These are phyloP conservation scores for Actinomortierella wolfii DNA, from an alignment of 371 early-diverging fungal species.

Conservation along the genomic window DNA sequence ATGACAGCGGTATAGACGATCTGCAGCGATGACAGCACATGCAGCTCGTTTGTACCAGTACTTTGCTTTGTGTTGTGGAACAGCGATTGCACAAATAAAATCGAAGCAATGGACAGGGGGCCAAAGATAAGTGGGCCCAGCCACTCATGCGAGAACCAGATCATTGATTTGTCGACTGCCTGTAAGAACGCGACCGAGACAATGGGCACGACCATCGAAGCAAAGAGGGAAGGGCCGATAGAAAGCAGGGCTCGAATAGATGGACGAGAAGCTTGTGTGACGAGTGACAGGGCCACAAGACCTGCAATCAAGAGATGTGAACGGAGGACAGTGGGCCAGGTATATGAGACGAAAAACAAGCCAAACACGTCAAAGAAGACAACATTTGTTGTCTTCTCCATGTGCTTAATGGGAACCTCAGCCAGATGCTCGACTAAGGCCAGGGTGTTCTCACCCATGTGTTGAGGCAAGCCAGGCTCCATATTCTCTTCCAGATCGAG, in stretches of 20 bases:
- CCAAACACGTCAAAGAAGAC: conserved; percentile 74
- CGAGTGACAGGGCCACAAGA: conserved; percentile 13
- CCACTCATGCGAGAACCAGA: conserved; percentile 71
- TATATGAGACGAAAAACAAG: conserved; percentile 63
- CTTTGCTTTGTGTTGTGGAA: conserved; percentile 38
- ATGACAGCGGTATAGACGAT: conserved; percentile 20
- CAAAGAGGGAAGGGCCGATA: conserved; percentile 51
- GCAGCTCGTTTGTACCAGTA: conserved; percentile 31
- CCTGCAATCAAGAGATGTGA: conserved; percentile 39
- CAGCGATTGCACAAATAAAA: conserved; percentile 54
- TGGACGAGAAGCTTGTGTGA: conserved; percentile 16
- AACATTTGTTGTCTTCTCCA: conserved; percentile 58
- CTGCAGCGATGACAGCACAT: conserved; percentile 23
- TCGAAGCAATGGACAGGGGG: conserved; percentile 54
- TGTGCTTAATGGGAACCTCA: conserved; percentile 51
- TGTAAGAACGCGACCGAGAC: conserved; percentile 50
- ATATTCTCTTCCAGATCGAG: conserved; percentile 64
- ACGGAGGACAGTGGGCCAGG: conserved; percentile 58
- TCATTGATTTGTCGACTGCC: conserved; percentile 59
- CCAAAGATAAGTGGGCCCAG: conserved; percentile 59
- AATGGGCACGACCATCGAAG: conserved; percentile 52
- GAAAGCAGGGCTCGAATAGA: conserved; percentile 29
- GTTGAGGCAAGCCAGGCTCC: conserved; percentile 70
- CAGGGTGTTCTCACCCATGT: conserved; percentile 71
- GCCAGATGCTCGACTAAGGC: conserved; percentile 64